Evolutionary conservation across 768 basidiomycete genomes (phyloP), one percentile per base, ranked within the genome.

Genomic region (Suillus subaureus): DNA sequence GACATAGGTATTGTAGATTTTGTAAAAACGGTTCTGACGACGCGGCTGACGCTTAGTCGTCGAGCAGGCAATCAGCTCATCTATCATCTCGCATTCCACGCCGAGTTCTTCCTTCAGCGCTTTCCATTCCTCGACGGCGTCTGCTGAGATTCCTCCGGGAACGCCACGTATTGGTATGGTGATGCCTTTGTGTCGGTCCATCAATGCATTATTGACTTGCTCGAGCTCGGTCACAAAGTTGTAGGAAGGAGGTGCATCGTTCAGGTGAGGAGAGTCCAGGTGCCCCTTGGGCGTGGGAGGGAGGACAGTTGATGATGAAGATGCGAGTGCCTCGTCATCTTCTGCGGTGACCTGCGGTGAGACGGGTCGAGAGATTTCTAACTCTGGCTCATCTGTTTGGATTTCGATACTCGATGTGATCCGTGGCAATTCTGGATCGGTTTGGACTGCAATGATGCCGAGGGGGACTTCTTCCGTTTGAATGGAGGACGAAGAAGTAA

Each of bases 1-100:
- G 43, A 85, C 81, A 65, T 85, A 85, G 31, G 91, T 93, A 76
- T 94, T 94, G 76, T 94, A 93, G 72, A 94, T 91, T 76, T 93
- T 94, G 79, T 91, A 94, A 74, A 94, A 93, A 60, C 88, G 82
- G 58, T 81, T 82, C 56, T 80, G 78, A 15, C 82, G 79, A 62
- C 72, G 64, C 2, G 72, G 73, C 26, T 77, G 76, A 21, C 75
- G 74, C 68, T 73, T 77, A 18, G 70, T 61, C 26, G 75, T 74
- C 4, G 84, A 81, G 65, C 78, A 78, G 51, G 79, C 85, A 63
- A 94, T 80, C 61, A 89, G 78, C 75, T 89, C 86, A 74, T 94
- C 92, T 70, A 94, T 90, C 55, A 92, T 90, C 35, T 79, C 69
- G 70, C 93, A 94, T 33, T 89, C 89, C 52, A 93, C 82, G 13